Evolutionary conservation across 169 alveolate species (phyloP).

Genomic region (Plasmodium relictum): DNA sequence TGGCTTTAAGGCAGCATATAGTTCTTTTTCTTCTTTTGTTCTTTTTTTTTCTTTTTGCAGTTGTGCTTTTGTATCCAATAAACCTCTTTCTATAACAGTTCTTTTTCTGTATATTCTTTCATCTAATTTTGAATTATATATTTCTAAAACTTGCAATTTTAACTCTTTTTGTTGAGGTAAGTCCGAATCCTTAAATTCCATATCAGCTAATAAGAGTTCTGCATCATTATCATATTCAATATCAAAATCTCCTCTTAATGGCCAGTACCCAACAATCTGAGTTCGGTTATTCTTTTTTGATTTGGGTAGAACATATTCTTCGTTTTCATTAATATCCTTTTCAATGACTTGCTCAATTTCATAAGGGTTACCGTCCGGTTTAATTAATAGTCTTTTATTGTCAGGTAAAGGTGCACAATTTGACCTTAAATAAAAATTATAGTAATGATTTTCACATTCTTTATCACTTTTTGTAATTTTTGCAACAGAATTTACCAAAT

Average conservation of each 20-base stretch:
- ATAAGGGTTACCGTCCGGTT: constrained; percentile 69
- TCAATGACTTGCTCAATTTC: constrained; percentile 60
- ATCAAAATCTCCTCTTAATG: constrained; percentile 98
- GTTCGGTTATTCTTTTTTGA: constrained; percentile 85
- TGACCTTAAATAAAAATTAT: constrained; percentile 85
- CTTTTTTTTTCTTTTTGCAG: constrained; percentile 92
- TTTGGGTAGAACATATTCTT: constrained; percentile 63
- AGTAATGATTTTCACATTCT: constrained; percentile 89
- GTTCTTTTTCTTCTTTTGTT: constrained; percentile 93
- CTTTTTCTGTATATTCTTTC: constrained; percentile 92
- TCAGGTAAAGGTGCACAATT: constrained; percentile 88
- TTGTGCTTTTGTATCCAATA: constrained; percentile 90
- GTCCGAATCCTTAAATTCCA: constrained; percentile 94
- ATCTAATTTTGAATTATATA: constrained; percentile 93
- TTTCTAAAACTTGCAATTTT: constrained; percentile 88
- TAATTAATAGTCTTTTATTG: constrained; percentile 62
- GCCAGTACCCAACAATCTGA: constrained; percentile 95
- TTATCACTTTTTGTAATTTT: constrained; percentile 84
- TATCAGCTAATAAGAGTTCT: constrained; percentile 96
- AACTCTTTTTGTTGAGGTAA: constrained; percentile 90
- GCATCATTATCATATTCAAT: constrained; percentile 99
- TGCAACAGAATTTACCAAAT: constrained; percentile 82
- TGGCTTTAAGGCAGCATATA: constrained; percentile 90
- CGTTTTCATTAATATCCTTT: constrained; percentile 56
- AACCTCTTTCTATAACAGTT: constrained; percentile 90